A percentile compares a stretch with the other conserved stretches of the same genome.
Conservation (phyloP, 2,329 filamentous ascomycete species). For the Botryotinia narcissicola region DNA sequence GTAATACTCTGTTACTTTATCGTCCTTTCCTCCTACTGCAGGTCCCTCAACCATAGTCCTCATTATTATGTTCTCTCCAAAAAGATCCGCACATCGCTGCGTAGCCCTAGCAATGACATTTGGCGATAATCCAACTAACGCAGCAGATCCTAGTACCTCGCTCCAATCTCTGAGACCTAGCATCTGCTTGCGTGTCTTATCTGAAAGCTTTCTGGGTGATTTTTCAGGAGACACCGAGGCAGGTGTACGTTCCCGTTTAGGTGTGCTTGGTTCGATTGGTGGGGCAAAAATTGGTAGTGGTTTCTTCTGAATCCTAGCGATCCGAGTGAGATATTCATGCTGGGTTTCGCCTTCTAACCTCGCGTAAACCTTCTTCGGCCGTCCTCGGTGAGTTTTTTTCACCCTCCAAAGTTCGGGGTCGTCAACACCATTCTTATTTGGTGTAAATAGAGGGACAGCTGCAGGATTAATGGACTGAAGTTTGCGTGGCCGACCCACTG, state of each 20-base stretch:
- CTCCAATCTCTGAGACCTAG: conserved; percentile 66
- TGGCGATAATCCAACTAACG: conserved; percentile 67
- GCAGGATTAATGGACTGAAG: conserved; percentile 26
- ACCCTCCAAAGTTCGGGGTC: conserved; percentile 16
- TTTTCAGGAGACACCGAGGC: conserved; percentile 16
- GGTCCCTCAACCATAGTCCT: conserved; percentile 35
- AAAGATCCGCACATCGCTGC: conserved; percentile 71
- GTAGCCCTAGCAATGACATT: conserved; percentile 66
- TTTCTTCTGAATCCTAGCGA: conserved; percentile 46
- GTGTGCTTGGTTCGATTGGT: conserved; percentile 7
- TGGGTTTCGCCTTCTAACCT: conserved; percentile 37
- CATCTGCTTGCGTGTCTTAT: conserved; percentile 19
- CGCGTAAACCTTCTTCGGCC: conserved; percentile 34
- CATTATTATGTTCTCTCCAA: conserved; percentile 66
- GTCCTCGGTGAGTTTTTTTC: conserved; percentile 31
- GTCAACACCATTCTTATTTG: conserved; percentile 1
- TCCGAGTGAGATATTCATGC: conserved; percentile 46
- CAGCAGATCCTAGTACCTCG: conserved; percentile 76
- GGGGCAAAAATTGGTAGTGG: conserved; percentile 41
- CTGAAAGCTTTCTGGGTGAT: conserved; percentile 17
- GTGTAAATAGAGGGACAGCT: neutral
- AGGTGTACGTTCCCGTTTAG: neutral
- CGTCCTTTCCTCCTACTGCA: conserved; percentile 19
- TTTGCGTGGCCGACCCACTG: conserved; percentile 31
- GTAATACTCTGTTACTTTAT: conserved; percentile 28